Evolutionary conservation across 2,329 filamentous ascomycete species (phyloP).

Genomic region (Fusarium goolgardi): DNA sequence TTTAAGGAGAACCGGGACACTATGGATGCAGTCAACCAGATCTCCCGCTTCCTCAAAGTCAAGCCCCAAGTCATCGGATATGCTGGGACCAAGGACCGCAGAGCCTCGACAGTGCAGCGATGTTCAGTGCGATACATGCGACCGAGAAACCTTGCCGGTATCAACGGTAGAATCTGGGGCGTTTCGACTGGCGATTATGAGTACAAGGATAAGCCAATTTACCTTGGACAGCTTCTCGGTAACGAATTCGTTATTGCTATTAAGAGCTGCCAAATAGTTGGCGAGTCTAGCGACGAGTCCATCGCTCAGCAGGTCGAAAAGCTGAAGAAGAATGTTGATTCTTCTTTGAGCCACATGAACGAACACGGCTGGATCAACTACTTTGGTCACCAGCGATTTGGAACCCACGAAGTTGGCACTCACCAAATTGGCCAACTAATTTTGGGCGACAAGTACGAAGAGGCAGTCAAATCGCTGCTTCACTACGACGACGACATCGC

Average conservation of each 20-base stretch:
- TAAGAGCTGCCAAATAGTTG: conserved; percentile 78
- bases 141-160: conserved; percentile 69
- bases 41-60: conserved; percentile 78
- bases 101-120: conserved; percentile 86
- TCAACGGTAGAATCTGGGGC: conserved; percentile 73
- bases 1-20: conserved; percentile 99
- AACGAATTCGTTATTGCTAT: conserved; percentile 95
- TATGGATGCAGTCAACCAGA: conserved; percentile 86
- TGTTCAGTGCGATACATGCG: conserved; percentile 71
- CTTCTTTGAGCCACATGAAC: conserved; percentile 74
- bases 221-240: conserved; percentile 84
- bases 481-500: conserved; percentile 74
- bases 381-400: conserved; percentile 96
- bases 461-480: conserved; percentile 81
- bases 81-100: conserved; percentile 90
- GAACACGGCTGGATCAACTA: conserved; percentile 94
- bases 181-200: conserved; percentile 82
- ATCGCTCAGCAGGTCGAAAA: conserved; percentile 48
- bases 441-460: conserved; percentile 82
- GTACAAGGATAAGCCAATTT: conserved; percentile 76
- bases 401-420: conserved; percentile 86
- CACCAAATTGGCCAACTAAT: conserved; percentile 88
- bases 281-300: conserved; percentile 48
- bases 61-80: conserved; percentile 79
- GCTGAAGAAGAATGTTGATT: conserved; percentile 58